These are phyloP conservation scores for Poteriospumella lacustris DNA, from an alignment of 108 stramenopile species.

Conservation along the genomic window DNA sequence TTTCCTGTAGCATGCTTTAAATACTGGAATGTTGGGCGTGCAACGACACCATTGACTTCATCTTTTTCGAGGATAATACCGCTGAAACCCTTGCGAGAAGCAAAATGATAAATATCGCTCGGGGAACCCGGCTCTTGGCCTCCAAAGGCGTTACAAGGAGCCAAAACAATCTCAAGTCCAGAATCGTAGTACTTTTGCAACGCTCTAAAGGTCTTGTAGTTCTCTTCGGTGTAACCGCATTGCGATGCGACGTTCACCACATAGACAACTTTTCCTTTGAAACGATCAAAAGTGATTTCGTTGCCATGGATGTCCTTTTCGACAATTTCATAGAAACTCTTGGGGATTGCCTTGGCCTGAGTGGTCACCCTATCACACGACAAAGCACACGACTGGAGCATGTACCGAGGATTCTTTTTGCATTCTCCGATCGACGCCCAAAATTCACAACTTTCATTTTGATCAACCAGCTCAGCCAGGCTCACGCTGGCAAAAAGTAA, in stretches of 20 bases:
- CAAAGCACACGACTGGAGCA: slow-evolving; percentile 60
- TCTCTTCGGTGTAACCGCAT: slow-evolving; percentile 14
- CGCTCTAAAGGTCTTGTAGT: not conserved
- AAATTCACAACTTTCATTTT: slow-evolving; percentile 63
- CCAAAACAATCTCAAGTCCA: slow-evolving; percentile 10
- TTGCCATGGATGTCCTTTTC: slow-evolving; percentile 19
- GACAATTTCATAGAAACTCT: slow-evolving; percentile 1
- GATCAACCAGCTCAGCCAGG: too few relatives aligned
- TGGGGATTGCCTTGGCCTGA: not conserved
- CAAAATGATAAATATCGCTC: not conserved
- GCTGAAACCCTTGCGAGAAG: not conserved
- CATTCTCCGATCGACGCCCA: slow-evolving; percentile 69
- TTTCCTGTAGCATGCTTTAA: not conserved
- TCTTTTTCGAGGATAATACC: slow-evolving; percentile 18
- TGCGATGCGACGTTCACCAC: slow-evolving; percentile 24
- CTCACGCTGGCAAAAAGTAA: too few relatives aligned
- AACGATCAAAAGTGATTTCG: slow-evolving; percentile 2
- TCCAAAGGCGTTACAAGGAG: slow-evolving; percentile 22
- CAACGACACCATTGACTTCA: slow-evolving; percentile 21
- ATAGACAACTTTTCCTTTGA: slow-evolving; percentile 20
- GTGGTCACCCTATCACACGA: slow-evolving; percentile 17
- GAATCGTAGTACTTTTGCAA: not conserved
- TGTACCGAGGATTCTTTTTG: slow-evolving; percentile 61
- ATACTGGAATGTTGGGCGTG: slow-evolving; percentile 12
- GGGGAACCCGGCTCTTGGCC: slow-evolving; percentile 4